These are phyloP conservation scores for Antrodiella citrinella DNA, from an alignment of 768 basidiomycete genomes.

Conservation along the genomic window DNA sequence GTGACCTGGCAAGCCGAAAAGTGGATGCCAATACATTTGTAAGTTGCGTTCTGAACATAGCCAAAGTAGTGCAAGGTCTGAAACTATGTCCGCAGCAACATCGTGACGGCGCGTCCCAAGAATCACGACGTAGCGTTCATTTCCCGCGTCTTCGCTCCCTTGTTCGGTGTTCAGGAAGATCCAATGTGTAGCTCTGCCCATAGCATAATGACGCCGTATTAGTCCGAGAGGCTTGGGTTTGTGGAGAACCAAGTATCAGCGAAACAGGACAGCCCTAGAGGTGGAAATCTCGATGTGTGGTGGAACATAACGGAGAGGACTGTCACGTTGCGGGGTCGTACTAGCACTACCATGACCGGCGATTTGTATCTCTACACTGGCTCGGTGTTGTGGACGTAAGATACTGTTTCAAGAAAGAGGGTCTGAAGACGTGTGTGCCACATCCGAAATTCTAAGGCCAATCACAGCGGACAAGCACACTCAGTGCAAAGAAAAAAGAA, in stretches of 20 bases:
- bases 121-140: constrained; percentile 30
- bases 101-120: constrained; percentile 31
- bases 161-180: constrained; percentile 35
- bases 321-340: not conserved
- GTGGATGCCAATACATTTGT: constrained; percentile 30
- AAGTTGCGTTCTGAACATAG: too few relatives aligned
- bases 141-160: constrained; percentile 50
- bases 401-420: too few relatives aligned
- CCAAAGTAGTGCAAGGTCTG: constrained; percentile 17
- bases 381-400: too few relatives aligned
- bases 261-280: constrained; percentile 43
- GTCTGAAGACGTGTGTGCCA: too few relatives aligned
- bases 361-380: not conserved
- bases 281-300: constrained; percentile 35
- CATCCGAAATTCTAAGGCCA: too few relatives aligned
- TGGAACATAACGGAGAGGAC: constrained; percentile 22
- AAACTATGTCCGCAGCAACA: constrained; percentile 30
- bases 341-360: not conserved
- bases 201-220: constrained; percentile 41
- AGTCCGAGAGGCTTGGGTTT: constrained; percentile 29
- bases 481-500: too few relatives aligned
- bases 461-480: too few relatives aligned
- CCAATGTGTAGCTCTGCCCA: constrained; percentile 49
- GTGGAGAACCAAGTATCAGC: constrained; percentile 30
- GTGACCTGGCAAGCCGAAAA: constrained; percentile 26